Conservation (phyloP, 2,329 filamentous ascomycete genomes). For the Trichoderma guizhouense region DNA sequence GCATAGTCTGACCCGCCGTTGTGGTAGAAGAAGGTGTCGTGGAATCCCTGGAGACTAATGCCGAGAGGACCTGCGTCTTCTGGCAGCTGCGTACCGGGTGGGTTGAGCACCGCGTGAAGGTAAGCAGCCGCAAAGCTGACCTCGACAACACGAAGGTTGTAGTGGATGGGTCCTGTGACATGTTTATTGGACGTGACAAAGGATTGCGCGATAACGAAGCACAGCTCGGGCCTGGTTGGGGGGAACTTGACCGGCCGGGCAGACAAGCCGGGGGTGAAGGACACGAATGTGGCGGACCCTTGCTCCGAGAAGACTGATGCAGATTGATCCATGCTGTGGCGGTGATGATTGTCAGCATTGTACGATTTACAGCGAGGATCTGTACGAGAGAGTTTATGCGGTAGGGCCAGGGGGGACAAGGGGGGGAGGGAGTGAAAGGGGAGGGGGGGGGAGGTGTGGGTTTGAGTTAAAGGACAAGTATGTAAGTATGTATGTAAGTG, state of each 20-base stretch:
- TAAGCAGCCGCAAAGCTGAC: constrained; percentile 81
- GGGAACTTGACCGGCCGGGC: constrained; percentile 80
- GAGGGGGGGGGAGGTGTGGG: neutral
- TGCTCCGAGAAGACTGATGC: constrained; percentile 90
- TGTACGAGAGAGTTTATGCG: neutral
- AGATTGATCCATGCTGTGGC: constrained; percentile 84
- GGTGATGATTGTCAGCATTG: constrained; percentile 9
- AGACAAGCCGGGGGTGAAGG: constrained; percentile 75
- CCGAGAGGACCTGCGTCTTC: constrained; percentile 79
- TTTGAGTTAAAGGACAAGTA: neutral
- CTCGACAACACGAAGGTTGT: constrained; percentile 95
- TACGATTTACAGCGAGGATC: neutral
- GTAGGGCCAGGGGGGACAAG: neutral
- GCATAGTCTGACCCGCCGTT: constrained; percentile 38
- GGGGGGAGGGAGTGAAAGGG: neutral
- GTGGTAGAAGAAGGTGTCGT: constrained; percentile 71
- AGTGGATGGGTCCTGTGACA: constrained; percentile 87
- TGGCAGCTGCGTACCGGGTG: constrained; percentile 59
- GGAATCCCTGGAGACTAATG: constrained; percentile 80
- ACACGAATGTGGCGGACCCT: constrained; percentile 84
- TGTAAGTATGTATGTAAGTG: neutral
- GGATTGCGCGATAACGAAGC: constrained; percentile 90
- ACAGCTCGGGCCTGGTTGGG: constrained; percentile 74
- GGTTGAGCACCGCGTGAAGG: constrained; percentile 57
- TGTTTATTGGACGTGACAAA: constrained; percentile 95